Evolutionary conservation across 805 yeast genomes (phyloP).

Genomic region (Hanseniaspora thailandica): DNA sequence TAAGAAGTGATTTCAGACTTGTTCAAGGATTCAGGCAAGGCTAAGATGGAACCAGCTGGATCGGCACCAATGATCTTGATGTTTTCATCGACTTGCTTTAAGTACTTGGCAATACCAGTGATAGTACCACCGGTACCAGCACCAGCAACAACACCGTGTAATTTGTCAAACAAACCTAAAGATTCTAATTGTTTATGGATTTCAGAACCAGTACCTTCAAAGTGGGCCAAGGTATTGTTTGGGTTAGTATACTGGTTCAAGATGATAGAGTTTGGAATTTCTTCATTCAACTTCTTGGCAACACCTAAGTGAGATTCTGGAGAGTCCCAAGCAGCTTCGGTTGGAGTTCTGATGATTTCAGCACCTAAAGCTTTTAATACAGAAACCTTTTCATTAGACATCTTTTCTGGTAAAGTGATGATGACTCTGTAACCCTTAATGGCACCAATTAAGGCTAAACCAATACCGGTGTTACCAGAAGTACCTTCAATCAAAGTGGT

Average conservation of each 20-base stretch:
- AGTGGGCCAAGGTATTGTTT: conserved; percentile 76
- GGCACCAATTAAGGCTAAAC: conserved; percentile 77
- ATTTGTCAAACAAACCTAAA: conserved; percentile 36
- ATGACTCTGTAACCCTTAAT: conserved; percentile 77
- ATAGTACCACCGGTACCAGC: conserved; percentile 94
- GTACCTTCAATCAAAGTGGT: conserved; percentile 80
- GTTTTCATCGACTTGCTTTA: conserved; percentile 51
- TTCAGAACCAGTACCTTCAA: conserved; percentile 72
- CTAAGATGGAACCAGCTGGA: conserved; percentile 77
- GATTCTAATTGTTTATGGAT: conserved; percentile 64
- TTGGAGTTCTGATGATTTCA: conserved; percentile 81
- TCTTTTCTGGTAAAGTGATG: conserved; percentile 80
- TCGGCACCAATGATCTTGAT: conserved; percentile 67
- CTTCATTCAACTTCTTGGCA: conserved; percentile 65
- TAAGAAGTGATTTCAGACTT: conserved; percentile 42
- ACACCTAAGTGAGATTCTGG: conserved; percentile 88
- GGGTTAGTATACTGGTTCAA: conserved; percentile 71
- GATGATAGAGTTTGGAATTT: conserved; percentile 73
- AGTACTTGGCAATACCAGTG: conserved; percentile 64
- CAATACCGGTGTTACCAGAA: conserved; percentile 86
- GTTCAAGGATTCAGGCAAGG: conserved; percentile 64
- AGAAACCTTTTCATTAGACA: conserved; percentile 82
- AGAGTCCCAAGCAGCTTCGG: conserved; percentile 86
- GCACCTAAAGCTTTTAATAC: conserved; percentile 84
- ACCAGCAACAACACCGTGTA: conserved; percentile 73